phyloP scores from a whole-genome alignment of 169 alveolate species.

The Amoebophrya sp. region DNA sequence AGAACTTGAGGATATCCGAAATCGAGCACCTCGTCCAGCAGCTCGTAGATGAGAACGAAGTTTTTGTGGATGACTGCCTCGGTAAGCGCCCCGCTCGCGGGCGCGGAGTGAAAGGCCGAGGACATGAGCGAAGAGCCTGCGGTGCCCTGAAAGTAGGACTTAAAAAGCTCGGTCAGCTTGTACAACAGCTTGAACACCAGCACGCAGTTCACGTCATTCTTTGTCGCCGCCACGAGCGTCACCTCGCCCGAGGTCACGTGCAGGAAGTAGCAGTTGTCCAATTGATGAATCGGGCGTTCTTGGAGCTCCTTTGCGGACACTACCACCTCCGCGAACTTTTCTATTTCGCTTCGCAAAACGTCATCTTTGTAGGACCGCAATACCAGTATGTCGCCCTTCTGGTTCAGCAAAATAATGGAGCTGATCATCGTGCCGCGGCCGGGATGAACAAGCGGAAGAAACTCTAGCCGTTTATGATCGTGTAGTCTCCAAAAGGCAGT shows the following conservation, averaged over 20 bases:
- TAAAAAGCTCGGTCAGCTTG: conserved; percentile 42
- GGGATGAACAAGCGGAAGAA: too few species aligned
- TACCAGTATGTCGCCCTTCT: conserved; percentile 69
- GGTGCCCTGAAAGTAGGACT: not conserved
- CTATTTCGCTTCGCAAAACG: conserved; percentile 61
- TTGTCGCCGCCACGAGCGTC: conserved; percentile 67
- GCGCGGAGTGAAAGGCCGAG: conserved; percentile 32
- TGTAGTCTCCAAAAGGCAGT: too few species aligned
- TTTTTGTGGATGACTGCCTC: conserved; percentile 35
- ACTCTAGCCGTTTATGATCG: too few species aligned
- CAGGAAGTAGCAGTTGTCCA: conserved; percentile 67
- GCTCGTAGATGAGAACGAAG: conserved; percentile 52
- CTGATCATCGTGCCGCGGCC: not conserved
- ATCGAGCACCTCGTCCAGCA: conserved; percentile 65
- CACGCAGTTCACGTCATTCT: conserved; percentile 63
- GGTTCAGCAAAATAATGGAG: conserved; percentile 33
- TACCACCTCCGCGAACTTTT: conserved; percentile 64
- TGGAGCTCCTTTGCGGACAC: conserved; percentile 73
- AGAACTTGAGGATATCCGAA: conserved; percentile 81
- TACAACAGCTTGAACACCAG: conserved; percentile 57
- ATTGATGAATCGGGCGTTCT: conserved; percentile 66
- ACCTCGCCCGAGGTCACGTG: conserved; percentile 52
- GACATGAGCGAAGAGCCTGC: not conserved
- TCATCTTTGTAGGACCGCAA: conserved; percentile 70
- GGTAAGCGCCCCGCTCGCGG: conserved; percentile 28